Evolutionary conservation across 805 yeast species (phyloP).

Genomic region (Komagataella pastoris): DNA sequence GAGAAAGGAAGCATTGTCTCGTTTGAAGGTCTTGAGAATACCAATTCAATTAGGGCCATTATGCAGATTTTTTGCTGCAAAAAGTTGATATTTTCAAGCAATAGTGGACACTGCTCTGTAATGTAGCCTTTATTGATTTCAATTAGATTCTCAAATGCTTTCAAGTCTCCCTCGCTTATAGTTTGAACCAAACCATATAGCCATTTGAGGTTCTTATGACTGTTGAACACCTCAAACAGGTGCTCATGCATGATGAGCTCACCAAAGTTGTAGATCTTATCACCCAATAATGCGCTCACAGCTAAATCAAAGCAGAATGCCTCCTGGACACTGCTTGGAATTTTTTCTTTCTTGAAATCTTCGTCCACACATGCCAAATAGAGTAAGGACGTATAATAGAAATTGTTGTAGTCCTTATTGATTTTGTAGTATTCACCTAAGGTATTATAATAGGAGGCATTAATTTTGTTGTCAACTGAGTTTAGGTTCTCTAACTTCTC

Average conservation of each 20-base stretch:
- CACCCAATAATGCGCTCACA: slow-evolving; percentile 81
- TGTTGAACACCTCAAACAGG: slow-evolving; percentile 39
- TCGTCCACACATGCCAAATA: slow-evolving; percentile 62
- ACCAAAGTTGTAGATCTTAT: slow-evolving; percentile 88
- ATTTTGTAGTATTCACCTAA: slow-evolving; percentile 64
- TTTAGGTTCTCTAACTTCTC: slow-evolving; percentile 43
- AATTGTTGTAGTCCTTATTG: slow-evolving; percentile 67
- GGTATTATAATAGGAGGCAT: slow-evolving; percentile 74
- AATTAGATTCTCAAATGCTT: slow-evolving; percentile 36
- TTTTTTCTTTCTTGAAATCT: slow-evolving; percentile 20
- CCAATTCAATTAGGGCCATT: slow-evolving; percentile 81
- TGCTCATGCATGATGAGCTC: slow-evolving; percentile 80
- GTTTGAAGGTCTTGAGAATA: slow-evolving; percentile 63
- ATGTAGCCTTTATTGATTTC: slow-evolving; percentile 5
- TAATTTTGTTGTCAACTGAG: slow-evolving; percentile 47
- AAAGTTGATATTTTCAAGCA: slow-evolving; percentile 47
- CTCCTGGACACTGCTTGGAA: slow-evolving; percentile 18
- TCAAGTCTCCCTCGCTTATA: slow-evolving; percentile 69
- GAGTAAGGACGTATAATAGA: slow-evolving; percentile 69
- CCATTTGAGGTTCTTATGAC: slow-evolving; percentile 38
- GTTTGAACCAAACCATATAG: slow-evolving; percentile 54
- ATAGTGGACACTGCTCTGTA: slow-evolving; percentile 29
- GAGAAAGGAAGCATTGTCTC: slow-evolving; percentile 61
- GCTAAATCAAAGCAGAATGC: slow-evolving; percentile 58
- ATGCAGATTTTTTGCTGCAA: slow-evolving; percentile 84